Evolutionary conservation across 495 filamentous ascomycete genomes (phyloP), one percentile per base, ranked within the genome.

Genomic region (Daldinia caldariorum): DNA sequence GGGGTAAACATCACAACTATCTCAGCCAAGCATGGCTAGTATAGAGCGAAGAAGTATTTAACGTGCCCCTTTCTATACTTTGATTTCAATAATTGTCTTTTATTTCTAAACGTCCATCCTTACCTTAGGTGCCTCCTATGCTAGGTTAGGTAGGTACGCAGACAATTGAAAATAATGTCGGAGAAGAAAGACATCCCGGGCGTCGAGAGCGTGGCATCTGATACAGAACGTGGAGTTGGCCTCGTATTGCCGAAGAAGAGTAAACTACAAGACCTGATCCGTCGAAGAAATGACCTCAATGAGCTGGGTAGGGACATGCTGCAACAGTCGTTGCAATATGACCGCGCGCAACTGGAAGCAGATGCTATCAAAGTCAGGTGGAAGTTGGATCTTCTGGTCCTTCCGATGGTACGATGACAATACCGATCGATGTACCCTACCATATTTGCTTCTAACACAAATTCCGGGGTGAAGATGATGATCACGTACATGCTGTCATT

Each of bases 311-410:
- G 50, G 43, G 70, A 70, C 10, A 67, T 77, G 60, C 45, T 77
- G 49, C 69, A 76, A 51, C 61, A 78, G 60, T 75, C 76, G 49
- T 59, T 73, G 38, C 76, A 77, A 59, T 78, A 78, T 43, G 76
- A 77, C 43, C 37, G 47, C 1, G 74, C 72, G 13, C 74, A 78
- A 53, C 72, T 78, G 0, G 74, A 78, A 65, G 49, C 65, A 2
- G 75, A 77, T 59, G 65, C 74, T 53, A 29, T 72, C 12, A 72
- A 72, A 31, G 72, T 74, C 29, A 61, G 72, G 39, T 63, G 72
- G 62, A 77, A 77, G 58, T 34, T 77, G 26, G 75, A 77, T 62
- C 74, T 73, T 39, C 13, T 75, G 5, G 73, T 77, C 38, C 73
- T 77, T 50, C 75, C 75, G 1, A 77, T 77, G 75, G 72, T 74